phyloP scores from a whole-genome alignment of 257 asterid species.

The Nicotiana otophora region DNA sequence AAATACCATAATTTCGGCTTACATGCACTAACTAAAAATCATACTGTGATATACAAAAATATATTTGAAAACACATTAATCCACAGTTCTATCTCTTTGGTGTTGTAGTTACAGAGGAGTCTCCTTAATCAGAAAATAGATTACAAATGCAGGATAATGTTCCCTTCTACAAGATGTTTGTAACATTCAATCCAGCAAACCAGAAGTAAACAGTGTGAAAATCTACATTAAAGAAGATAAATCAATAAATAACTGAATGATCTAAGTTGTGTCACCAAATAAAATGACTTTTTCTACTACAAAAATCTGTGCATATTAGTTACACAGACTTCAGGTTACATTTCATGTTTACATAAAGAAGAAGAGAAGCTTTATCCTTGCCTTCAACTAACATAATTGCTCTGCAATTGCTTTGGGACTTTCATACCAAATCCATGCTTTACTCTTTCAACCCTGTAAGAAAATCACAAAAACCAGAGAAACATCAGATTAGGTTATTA shows the following conservation, averaged over 20 bases:
- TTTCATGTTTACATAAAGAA: not conserved
- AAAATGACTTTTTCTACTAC: not conserved
- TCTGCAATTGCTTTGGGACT: conserved; percentile 51
- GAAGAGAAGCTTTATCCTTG: not conserved
- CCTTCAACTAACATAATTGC: conserved; percentile 23
- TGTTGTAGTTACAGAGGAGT: not conserved
- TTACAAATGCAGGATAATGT: not conserved
- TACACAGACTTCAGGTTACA: not conserved
- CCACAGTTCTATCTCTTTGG: not conserved
- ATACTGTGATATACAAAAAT: not conserved
- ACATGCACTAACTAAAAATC: not conserved
- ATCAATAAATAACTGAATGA: conserved; percentile 6
- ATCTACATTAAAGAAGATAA: conserved; percentile 2
- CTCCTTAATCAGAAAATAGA: not conserved
- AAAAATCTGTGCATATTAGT: not conserved
- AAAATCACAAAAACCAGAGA: conserved; percentile 3
- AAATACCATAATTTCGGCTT: not conserved
- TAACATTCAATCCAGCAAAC: not conserved
- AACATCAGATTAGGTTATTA: not conserved
- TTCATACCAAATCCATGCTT: conserved; percentile 95
- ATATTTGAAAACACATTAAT: not conserved
- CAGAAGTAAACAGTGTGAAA: not conserved
- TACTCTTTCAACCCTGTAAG: conserved; percentile 69
- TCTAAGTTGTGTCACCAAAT: not conserved
- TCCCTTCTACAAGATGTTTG: not conserved